Base-by-base conservation (phyloP, 805 yeast genomes). In the Hanseniaspora thailandica region DNA sequence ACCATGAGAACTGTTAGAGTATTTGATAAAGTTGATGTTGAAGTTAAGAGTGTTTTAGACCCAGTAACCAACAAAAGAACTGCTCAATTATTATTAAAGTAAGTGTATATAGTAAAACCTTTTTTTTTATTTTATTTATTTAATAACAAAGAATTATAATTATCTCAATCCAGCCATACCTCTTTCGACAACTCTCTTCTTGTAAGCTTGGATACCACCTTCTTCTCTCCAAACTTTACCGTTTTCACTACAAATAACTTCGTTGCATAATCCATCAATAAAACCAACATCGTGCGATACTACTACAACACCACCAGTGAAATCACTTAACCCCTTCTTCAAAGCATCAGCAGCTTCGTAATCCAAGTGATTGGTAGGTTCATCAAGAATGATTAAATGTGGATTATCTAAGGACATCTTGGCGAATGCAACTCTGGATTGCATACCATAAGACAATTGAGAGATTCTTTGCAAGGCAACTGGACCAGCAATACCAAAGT, bases 361-460 rank as follows among this genome's bases (percentile, higher is more conserved):
- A 83, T 93, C 98, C 76, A 93, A 80, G 71, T 93, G 98, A 71
- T 93, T 93, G 6, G 96, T 86, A 69, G 98, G 98, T 76, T 93
- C 98, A 75, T 93, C 98, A 59, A 93, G 72, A 62, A 93, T 81
- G 62, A 93, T 74, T 43, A 93, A 80, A 66, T 93, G 98, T 19
- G 98, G 98, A 57, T 84, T 83, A 57, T 77, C 77, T 62, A 93
- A 74, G 70, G 97, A 87, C 58, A 93, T 74, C 15, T 96, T 90
- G 8, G 98, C 97, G 71, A 93, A 93, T 0, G 97, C 97, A 51
- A 93, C 98, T 71, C 98, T 80, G 26, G 97, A 88, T 68, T 93
- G 93, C 66, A 93, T 98, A 74, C 98, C 98, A 69, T 97, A 98
- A 9, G 97, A 90, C 55, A 93, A 71, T 54, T 84, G 72, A 61